Base-by-base conservation (phyloP, 495 filamentous ascomycete species). In the Emericellopsis terricola region DNA sequence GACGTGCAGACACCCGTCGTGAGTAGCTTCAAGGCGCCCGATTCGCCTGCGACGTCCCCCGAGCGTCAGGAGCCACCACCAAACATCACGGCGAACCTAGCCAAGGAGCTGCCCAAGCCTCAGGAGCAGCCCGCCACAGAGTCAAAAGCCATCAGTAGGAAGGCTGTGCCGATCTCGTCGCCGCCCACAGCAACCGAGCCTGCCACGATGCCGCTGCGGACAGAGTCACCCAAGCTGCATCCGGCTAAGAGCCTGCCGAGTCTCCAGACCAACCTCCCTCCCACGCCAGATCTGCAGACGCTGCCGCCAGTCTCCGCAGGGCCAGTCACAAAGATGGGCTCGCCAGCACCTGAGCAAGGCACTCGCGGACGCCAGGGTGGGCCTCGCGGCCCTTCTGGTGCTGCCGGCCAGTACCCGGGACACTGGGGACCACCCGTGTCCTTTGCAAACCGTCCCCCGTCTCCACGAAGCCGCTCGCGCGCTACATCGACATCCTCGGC, bases 21-120 rank as follows among this genome's bases (percentile, higher is more conserved):
- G 29, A 24, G 6, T 44, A 47, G 21, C 41, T 45, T 17, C 43
- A 41, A 42, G 15, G 47, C 52, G 21, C 45, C 48, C 8, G 32
- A 47, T 8, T 54, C 45, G 9, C 51, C 47, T n/a, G 50, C 46
- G 2, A 43, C 49, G 16, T 51, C 49, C 13, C 49, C 49, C 15
- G 47, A 49, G 14, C 31, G 6, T 26, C 23, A 26, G 23, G 11
- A 6, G 23, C 23, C 23, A 6, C 23, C 23, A 26, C 23, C 6
- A 26, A n/a, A n/a, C n/a, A n/a, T n/a, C n/a, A n/a, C n/a, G n/a
- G n/a, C n/a, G n/a, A n/a, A n/a, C n/a, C n/a, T n/a, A n/a, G n/a
- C n/a, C n/a, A n/a, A n/a, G n/a, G n/a, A n/a, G n/a, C n/a, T n/a
- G n/a, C n/a, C n/a, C n/a, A n/a, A n/a, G n/a, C n/a, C n/a, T n/a